These are phyloP conservation scores for Botryotinia calthae DNA, from an alignment of 2,329 filamentous ascomycete genomes.

Conservation along the genomic window DNA sequence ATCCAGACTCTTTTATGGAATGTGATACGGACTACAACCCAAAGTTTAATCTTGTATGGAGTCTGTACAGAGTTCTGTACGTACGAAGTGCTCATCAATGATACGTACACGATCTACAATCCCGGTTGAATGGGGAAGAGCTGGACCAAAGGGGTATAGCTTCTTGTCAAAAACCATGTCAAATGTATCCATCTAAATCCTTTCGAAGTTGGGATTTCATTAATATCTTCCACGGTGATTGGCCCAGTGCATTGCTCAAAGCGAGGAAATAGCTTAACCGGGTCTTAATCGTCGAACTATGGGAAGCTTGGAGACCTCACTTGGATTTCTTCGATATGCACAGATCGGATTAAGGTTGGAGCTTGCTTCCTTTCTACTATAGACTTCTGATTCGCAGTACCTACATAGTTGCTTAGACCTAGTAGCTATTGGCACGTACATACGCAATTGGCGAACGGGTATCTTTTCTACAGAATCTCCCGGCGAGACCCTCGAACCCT, in stretches of 20 bases:
- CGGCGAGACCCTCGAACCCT: neutral
- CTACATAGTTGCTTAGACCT: neutral
- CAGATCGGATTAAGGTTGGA: neutral
- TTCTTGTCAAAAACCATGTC: neutral
- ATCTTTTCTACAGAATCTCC: neutral
- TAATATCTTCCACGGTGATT: neutral
- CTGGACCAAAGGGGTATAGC: neutral
- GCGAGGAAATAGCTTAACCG: neutral
- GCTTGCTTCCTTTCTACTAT: neutral
- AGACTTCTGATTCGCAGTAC: neutral
- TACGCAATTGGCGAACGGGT: neutral
- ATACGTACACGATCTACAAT: conserved; percentile 1
- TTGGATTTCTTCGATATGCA: neutral
- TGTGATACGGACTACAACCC: neutral
- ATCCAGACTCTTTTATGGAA: neutral
- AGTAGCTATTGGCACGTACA: neutral
- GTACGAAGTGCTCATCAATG: neutral
- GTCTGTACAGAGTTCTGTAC: neutral
- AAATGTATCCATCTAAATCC: neutral
- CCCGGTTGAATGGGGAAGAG: neutral
- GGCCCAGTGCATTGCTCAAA: neutral
- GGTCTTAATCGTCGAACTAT: neutral
- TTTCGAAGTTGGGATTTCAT: neutral
- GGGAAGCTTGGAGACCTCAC: neutral
- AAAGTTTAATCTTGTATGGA: neutral